Evolutionary conservation across 2,329 filamentous ascomycete genomes (phyloP), one percentile per base, ranked within the genome.

Genomic region (Atkinsonella texensis): DNA sequence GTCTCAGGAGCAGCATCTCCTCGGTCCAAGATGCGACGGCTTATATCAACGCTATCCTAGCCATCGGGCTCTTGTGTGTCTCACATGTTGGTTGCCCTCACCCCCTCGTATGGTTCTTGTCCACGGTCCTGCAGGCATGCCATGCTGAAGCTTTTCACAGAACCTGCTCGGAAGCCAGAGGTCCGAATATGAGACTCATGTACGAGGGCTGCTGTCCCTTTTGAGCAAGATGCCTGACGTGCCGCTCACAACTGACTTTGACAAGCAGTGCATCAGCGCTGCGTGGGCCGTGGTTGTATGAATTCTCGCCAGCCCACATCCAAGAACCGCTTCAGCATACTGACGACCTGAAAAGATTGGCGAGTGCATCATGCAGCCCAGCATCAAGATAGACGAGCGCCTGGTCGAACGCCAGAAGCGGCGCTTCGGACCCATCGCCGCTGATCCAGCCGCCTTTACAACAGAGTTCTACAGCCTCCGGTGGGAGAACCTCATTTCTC

Each of bases 321-420:
- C 2, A 8, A 28, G 28, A 28, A 28, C 7, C 4, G 28, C 35
- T 7, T 15, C 15, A 38, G 11, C 8, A 38, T 12, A 15, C 35
- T 38, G 15, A 38, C 35, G 35, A 38, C 15, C 35, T 38, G 11
- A 15, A 28, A 28, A 50, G 48, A 50, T 50, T 45, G 48, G 48
- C 28, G 48, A 50, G 13, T 50, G 48, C 40, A 50, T 50, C 40
- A 50, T 50, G 48, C 40, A 50, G 28, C 48, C 48, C 20, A 23
- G n/a, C 28, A 50, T 50, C 12, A 42, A 50, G 18, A 50, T 50
- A 44, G 40, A 43, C 18, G 7, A 42, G 2, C 20, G 10, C 7
- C 28, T 50, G 3, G 31, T 42, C 6, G 41, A 50, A 12, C 18
- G 48, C 15, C 48, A 45, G n/a, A 50, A 32, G 20, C 48, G 48